Conservation (phyloP, 768 basidiomycete genomes). For the Trametes maxima region DNA sequence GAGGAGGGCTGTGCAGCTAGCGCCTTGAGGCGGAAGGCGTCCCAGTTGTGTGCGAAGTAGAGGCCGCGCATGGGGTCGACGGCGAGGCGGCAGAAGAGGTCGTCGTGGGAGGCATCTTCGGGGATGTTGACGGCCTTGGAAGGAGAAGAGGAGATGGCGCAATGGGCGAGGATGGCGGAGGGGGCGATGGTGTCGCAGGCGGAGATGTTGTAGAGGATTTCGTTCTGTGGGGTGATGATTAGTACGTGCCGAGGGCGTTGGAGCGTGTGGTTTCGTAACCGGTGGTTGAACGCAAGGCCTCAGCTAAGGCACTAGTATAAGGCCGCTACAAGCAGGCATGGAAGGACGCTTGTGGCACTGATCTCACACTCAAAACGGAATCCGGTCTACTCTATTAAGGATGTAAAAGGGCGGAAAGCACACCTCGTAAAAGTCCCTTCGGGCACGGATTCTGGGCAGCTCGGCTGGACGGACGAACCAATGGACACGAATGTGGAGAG, state of each 20-base stretch:
- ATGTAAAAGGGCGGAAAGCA: conserved; percentile 28
- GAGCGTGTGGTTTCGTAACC: not conserved
- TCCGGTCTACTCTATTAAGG: too few species aligned
- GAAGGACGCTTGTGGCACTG: too few species aligned
- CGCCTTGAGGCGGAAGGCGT: conserved; percentile 45
- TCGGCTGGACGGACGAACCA: conserved; percentile 77
- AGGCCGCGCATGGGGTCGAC: conserved; percentile 59
- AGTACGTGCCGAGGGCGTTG: not conserved
- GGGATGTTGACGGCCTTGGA: not conserved
- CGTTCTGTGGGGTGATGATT: conserved; percentile 51
- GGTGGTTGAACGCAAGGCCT: too few species aligned
- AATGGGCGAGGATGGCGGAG: conserved; percentile 52
- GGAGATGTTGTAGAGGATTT: conserved; percentile 63
- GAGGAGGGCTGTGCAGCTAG: conserved; percentile 29
- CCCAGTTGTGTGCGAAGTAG: conserved; percentile 67
- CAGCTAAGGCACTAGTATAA: too few species aligned
- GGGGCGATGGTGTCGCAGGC: conserved; percentile 52
- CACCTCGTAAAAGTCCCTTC: conserved; percentile 63
- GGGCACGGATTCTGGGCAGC: conserved; percentile 59
- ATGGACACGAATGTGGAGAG: conserved; percentile 63
- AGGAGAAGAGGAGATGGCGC: conserved; percentile 41
- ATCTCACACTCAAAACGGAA: too few species aligned
- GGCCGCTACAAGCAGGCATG: too few species aligned
- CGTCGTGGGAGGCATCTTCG: not conserved
- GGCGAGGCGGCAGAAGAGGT: conserved; percentile 54